Evolutionary conservation across 352 stramenopile species (phyloP), one percentile per base, ranked within the genome.

Genomic region (Pythium plurisporium): DNA sequence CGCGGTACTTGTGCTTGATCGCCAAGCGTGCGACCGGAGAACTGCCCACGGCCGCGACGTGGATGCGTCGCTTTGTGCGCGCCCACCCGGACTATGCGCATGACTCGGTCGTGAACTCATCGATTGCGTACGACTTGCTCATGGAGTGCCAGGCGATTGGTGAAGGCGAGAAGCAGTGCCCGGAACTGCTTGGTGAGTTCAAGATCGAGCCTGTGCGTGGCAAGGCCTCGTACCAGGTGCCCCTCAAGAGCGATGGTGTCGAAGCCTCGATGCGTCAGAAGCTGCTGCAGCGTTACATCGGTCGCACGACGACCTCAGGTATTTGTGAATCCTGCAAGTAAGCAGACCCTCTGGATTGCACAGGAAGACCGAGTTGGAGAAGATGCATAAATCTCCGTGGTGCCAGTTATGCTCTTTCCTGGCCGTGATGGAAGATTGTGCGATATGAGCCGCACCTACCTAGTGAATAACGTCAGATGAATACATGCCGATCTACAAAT

Each of bases 21-120:
- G 76, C 86, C 55, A 97, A 98, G 67, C 86, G 96, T 48, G 87
- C 96, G 6, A 98, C 84, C 27, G 97, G 97, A 29, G 90, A 98
- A 66, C 73, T 99, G n/a, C 72, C 96, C 4, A 99, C 97, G 20
- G 88, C 96, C 23, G 97, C 97, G 23, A 97, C 91, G 15, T 99
- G 94, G 94, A 98, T 99, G 69, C 82, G 97, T 49, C 90, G 96
- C 49, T 99, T 98, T 72, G 93, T 99, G 23, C 69, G 76, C 36
- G 79, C 73, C 19, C 97, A 99, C 65, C 86, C 93, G 9, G 92
- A 96, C 62, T 99, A 99, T 79, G 83, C 82, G 30, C 82, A 97
- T 55, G 97, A 99, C 73, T 99, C 95, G 54, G 77, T 89, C 53
- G 80, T 93, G 50, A 73, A 79, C 40, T 79, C 79, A n/a, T 76